phyloP scores from a whole-genome alignment of 768 basidiomycete species.

The Cubamyces lactineus region DNA sequence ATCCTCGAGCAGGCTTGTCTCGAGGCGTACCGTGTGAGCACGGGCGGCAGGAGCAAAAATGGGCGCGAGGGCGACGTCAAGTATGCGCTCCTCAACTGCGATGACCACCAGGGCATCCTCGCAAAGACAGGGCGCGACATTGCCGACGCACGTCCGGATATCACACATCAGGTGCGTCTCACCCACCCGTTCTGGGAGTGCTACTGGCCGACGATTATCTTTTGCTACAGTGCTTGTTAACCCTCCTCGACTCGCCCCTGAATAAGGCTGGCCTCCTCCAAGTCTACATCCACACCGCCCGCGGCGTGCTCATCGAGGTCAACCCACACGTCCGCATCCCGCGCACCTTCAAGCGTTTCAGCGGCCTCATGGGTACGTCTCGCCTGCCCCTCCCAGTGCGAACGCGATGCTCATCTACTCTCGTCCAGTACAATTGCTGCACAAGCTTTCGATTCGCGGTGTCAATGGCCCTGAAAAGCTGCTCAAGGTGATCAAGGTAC shows the following conservation, averaged over 20 bases:
- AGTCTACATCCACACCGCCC: conserved; percentile 97
- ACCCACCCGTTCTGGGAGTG: background rate
- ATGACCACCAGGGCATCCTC: conserved; percentile 98
- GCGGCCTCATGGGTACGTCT: conserved; percentile 90
- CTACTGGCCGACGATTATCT: too few species aligned
- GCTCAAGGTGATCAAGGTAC: conserved; percentile 93
- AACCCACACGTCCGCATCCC: conserved; percentile 98
- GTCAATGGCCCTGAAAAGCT: conserved; percentile 97
- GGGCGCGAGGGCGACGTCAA: conserved; percentile 78
- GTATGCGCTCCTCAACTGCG: conserved; percentile 96
- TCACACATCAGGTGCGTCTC: conserved; percentile 88
- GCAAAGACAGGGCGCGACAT: conserved; percentile 98
- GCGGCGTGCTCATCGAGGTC: conserved; percentile 95
- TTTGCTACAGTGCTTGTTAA: conserved; percentile 79
- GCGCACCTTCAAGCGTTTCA: conserved; percentile 97
- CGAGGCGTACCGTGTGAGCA: conserved; percentile 88
- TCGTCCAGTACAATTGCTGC: conserved; percentile 86
- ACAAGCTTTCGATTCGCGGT: conserved; percentile 93
- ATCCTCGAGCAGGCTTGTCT: conserved; percentile 93
- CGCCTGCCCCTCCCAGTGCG: background rate
- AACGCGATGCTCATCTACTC: background rate
- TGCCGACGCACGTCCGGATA: conserved; percentile 98
- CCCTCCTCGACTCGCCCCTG: conserved; percentile 93
- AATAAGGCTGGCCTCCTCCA: conserved; percentile 97
- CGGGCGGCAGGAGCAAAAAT: conserved; percentile 54